Conservation (phyloP, 2,329 filamentous ascomycete species). For the Blumeria hordei region DNA sequence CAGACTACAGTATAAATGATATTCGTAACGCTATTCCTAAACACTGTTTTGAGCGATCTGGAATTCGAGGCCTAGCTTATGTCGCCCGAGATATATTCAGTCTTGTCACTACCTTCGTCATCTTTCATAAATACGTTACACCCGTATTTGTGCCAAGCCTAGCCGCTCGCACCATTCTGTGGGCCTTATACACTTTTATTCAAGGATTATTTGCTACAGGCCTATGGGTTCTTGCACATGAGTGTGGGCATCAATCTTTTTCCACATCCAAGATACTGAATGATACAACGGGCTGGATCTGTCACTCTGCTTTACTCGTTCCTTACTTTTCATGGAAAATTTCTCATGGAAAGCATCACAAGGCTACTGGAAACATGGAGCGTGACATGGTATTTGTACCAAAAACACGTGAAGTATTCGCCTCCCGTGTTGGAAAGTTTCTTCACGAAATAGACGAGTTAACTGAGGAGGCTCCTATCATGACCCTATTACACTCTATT, state of each 20-base stretch:
- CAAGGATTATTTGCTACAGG: slow-evolving; percentile 90
- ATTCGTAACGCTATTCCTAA: slow-evolving; percentile 92
- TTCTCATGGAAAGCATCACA: slow-evolving; percentile 98
- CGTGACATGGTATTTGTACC: slow-evolving; percentile 99
- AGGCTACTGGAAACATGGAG: slow-evolving; percentile 90
- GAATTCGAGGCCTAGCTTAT: slow-evolving; percentile 49
- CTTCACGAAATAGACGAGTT: slow-evolving; percentile 70
- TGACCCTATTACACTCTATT: slow-evolving; percentile 49
- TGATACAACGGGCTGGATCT: slow-evolving; percentile 76
- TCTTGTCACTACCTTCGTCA: slow-evolving; percentile 54
- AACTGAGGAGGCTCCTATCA: slow-evolving; percentile 80
- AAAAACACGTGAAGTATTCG: slow-evolving; percentile 63
- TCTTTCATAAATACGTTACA: slow-evolving; percentile 77
- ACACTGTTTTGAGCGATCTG: slow-evolving; percentile 87
- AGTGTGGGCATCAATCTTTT: slow-evolving; percentile 94
- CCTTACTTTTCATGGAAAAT: slow-evolving; percentile 99
- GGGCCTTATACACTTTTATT: slow-evolving; percentile 41
- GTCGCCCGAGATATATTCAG: slow-evolving; percentile 58
- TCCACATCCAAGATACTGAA: slow-evolving; percentile 79
- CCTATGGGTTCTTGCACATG: slow-evolving; percentile 88
- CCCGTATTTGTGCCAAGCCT: slow-evolving; percentile 56
- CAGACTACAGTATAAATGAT: slow-evolving; percentile 93
- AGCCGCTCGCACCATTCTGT: slow-evolving; percentile 37
- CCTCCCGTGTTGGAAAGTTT: slow-evolving; percentile 46
- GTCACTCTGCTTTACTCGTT: slow-evolving; percentile 71